Evolutionary conservation across 768 basidiomycete genomes (phyloP).

Genomic region (Chlorophyllum brunneum): DNA sequence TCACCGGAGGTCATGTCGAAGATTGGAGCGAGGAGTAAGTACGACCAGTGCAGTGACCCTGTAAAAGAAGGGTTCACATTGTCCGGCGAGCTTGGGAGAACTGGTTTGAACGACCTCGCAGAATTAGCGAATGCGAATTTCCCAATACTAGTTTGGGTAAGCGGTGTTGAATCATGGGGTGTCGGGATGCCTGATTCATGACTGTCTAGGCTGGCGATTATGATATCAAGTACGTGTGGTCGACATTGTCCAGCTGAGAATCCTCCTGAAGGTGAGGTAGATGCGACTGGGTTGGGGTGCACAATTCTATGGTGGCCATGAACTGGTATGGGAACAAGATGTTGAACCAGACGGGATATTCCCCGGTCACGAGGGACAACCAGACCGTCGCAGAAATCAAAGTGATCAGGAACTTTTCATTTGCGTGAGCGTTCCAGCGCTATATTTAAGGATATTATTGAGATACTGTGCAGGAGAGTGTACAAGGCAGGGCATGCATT

Average conservation of each 20-base stretch:
- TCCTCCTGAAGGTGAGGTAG: neutral
- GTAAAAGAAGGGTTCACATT: neutral
- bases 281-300: slow-evolving; percentile 9
- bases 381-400: neutral
- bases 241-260: neutral
- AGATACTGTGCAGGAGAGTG: neutral
- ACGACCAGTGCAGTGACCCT: neutral
- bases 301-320: slow-evolving; percentile 5
- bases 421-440: neutral
- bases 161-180: neutral
- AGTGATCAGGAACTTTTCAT: slow-evolving; percentile 1
- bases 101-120: neutral
- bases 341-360: slow-evolving; percentile 4
- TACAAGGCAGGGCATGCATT: slow-evolving; percentile 4
- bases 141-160: slow-evolving; percentile 5
- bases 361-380: neutral
- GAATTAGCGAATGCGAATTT: slow-evolving; percentile 3
- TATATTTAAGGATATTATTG: neutral
- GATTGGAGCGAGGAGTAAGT: slow-evolving; percentile 1
- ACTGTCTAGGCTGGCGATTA: slow-evolving; percentile 2
- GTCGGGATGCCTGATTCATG: neutral
- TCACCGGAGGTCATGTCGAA: neutral
- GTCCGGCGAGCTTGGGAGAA: slow-evolving; percentile 3
- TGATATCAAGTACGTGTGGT: slow-evolving; percentile 3
- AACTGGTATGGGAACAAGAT: slow-evolving; percentile 6